Percentiles rank a stretch among this genome's conserved stretches.
phyloP scores from a whole-genome alignment of 2,329 filamentous ascomycete species.

The Ceratocystis cacaofunesta region DNA sequence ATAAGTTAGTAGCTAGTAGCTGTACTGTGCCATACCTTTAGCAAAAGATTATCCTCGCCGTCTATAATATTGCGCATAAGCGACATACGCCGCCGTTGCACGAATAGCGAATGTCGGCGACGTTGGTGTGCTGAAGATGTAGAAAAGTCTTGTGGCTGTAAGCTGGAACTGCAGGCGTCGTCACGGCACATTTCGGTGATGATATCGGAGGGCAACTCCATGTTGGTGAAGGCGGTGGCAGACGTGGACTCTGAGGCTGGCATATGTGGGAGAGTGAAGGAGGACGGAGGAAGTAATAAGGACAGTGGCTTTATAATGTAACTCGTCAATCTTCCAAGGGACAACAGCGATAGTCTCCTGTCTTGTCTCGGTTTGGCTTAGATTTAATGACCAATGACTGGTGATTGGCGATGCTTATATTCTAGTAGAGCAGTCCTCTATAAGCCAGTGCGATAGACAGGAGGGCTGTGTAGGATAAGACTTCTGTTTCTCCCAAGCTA shows the following conservation, averaged over 20 bases:
- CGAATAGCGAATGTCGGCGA: slow-evolving; percentile 15
- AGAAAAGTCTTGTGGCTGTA: slow-evolving; percentile 10
- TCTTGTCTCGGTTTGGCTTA: no score
- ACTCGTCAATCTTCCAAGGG: not conserved
- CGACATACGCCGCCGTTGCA: slow-evolving; percentile 33
- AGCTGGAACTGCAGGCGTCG: slow-evolving; percentile 11
- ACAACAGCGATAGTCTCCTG: no score
- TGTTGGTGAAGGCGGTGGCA: not conserved
- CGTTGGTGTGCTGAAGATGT: slow-evolving; percentile 6
- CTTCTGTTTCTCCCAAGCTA: no score
- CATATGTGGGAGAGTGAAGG: not conserved
- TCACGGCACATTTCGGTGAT: slow-evolving; percentile 6
- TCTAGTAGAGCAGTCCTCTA: not conserved
- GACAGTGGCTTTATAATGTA: not conserved
- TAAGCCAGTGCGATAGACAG: not conserved
- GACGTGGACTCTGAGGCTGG: not conserved
- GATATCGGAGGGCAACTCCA: slow-evolving; percentile 11
- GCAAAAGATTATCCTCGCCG: slow-evolving; percentile 43
- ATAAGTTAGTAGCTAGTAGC: not conserved
- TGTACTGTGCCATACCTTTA: slow-evolving; percentile 31
- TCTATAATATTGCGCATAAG: slow-evolving; percentile 47
- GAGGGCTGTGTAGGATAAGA: no score
- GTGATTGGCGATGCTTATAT: not conserved
- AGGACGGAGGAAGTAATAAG: not conserved
- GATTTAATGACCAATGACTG: no score